Evolutionary conservation across 2,329 filamentous ascomycete genomes (phyloP).

Genomic region (Ophiostoma sp.): DNA sequence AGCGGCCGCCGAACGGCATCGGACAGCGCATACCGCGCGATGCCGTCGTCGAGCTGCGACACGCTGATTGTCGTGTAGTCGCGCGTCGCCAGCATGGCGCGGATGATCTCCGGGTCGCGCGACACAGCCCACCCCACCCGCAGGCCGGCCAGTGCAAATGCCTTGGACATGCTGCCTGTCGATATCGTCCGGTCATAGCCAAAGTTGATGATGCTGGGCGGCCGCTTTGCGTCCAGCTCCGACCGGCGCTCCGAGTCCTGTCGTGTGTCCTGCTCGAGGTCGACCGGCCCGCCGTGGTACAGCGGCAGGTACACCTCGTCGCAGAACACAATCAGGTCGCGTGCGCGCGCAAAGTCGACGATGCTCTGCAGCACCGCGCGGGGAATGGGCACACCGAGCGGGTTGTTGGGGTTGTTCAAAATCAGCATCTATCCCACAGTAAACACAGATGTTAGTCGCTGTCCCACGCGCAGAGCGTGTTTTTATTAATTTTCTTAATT

Average conservation of each 20-base stretch:
- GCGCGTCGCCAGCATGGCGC: slow-evolving; percentile 57
- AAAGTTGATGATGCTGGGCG: slow-evolving; percentile 64
- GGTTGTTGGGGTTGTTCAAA: slow-evolving; percentile 73
- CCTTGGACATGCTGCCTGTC: slow-evolving; percentile 80
- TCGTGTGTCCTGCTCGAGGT: slow-evolving; percentile 29
- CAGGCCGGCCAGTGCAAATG: slow-evolving; percentile 75
- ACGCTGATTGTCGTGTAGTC: slow-evolving; percentile 87
- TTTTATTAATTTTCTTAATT: no score
- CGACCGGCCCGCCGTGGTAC: slow-evolving; percentile 57
- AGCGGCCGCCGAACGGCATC: slow-evolving; percentile 36
- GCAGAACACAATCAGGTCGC: slow-evolving; percentile 61
- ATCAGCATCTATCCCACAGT: slow-evolving; percentile 39
- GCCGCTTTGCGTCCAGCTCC: slow-evolving; percentile 30
- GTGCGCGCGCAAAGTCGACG: slow-evolving; percentile 56
- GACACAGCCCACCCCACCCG: slow-evolving; percentile 78
- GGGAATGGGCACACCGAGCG: slow-evolving; percentile 66
- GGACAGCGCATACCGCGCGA: slow-evolving; percentile 70
- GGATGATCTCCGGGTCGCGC: slow-evolving; percentile 55
- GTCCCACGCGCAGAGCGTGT: no score
- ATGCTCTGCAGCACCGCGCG: slow-evolving; percentile 55
- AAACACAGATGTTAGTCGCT: no score
- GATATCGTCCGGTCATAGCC: slow-evolving; percentile 66
- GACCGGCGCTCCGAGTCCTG: slow-evolving; percentile 30
- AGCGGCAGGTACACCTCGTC: slow-evolving; percentile 83
- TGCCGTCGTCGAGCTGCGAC: slow-evolving; percentile 71